Base-by-base conservation (phyloP, 306 rosid genomes). In the Abrus pulchellus region DNA sequence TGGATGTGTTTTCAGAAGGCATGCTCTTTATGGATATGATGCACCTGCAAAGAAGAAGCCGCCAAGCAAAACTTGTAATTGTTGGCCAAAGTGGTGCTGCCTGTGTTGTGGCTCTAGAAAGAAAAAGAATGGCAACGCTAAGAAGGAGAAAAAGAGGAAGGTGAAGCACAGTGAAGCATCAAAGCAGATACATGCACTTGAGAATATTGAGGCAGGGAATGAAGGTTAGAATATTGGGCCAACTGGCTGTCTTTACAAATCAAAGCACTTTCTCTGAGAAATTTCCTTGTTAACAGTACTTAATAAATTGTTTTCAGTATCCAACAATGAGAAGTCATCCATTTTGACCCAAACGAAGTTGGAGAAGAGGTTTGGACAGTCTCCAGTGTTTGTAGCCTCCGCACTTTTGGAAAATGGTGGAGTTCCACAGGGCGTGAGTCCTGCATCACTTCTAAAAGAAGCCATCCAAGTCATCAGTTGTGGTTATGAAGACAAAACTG, bases 391-490 rank as follows among this genome's bases (percentile, higher is more conserved):
- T 72, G 86, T 92, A 7, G 91, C 93, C 50, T 87, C 99, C 7
- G 74, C 99, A 9, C 85, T 90, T 48, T 13, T 89, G 87, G 99
- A 95, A 76, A 75, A 93, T 74, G 99, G 98, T 76, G 98, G 99
- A 71, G 87, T 83, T 81, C 89, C 93, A 54, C 82, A 73, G 3
- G 86, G 83, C 4, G 82, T 83, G 6, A 90, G 99, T 78, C 90
- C 95, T 74, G 96, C 98, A 44, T 93, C 93, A 41, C 97, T 91
- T 68, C 81, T 95, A 64, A 93, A 91, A 83, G 98, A 95, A 88
- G 97, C 96, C 77, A 89, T 95, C 80, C 99, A 91, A 83, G 99
- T 95, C 60, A 93, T 95, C 79, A 93, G 98, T 79, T 95, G 99
- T 68, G 99, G 99, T 47, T 95, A 93, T 63, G 99, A 93, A 88